Percentiles rank a stretch among this genome's conserved stretches.
Evolutionary conservation across 257 asterid genomes (phyloP).

Genomic region (Mentha longifolia): DNA sequence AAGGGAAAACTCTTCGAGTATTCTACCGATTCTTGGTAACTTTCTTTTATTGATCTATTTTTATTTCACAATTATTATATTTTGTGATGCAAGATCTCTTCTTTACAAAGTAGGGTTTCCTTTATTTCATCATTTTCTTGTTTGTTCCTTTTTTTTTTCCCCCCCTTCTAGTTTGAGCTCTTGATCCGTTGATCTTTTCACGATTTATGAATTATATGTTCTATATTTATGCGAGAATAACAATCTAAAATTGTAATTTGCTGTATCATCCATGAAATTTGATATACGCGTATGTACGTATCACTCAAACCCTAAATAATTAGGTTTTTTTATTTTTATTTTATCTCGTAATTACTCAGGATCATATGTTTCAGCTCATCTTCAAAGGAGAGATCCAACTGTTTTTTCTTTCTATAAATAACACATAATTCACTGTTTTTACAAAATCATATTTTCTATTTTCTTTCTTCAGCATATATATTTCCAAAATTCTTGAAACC

Average conservation of each 20-base stretch:
- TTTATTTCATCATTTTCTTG: not conserved
- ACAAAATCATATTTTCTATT: not conserved
- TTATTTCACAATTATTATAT: not conserved
- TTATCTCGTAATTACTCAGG: not conserved
- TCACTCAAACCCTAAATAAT: constrained; percentile 23
- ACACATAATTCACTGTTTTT: not conserved
- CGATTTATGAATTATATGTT: not conserved
- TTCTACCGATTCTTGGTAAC: constrained; percentile 69
- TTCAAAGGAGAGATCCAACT: not conserved
- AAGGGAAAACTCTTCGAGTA: constrained; percentile 85
- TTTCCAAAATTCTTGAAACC: not conserved
- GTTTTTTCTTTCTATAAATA: not conserved
- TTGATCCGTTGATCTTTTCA: not conserved
- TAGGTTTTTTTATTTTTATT: constrained; percentile 1
- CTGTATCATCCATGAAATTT: not conserved
- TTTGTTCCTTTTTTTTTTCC: no score
- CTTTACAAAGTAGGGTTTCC: constrained; percentile 30
- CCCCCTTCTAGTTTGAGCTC: not conserved
- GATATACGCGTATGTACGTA: not conserved
- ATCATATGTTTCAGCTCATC: not conserved
- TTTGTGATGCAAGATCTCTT: constrained; percentile 26
- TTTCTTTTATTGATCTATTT: not conserved
- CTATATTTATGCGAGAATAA: not conserved
- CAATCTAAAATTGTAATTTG: not conserved
- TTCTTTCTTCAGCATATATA: not conserved